Percentiles rank a stretch among this genome's conserved stretches.
Conservation (phyloP, 805 yeast species). For the Candida quercuum region DNA sequence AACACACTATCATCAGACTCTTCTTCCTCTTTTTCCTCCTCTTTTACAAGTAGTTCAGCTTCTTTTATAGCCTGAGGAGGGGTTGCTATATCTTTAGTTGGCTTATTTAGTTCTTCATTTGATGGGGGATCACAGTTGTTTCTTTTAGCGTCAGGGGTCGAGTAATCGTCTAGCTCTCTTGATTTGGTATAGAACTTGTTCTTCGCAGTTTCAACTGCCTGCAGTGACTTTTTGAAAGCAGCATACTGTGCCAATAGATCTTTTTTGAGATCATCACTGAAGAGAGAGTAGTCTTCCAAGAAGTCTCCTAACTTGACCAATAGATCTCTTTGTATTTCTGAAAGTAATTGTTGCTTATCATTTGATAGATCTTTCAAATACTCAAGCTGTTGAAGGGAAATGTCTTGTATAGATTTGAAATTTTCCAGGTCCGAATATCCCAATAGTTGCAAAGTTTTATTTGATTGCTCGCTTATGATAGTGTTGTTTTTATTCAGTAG, state of each 20-base stretch:
- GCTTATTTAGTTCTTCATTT: neutral
- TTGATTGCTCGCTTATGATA: neutral
- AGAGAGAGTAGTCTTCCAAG: conserved; percentile 17
- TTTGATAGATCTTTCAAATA: neutral
- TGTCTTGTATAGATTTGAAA: neutral
- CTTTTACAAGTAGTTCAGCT: neutral
- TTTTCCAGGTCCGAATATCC: neutral
- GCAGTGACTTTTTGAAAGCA: conserved; percentile 8
- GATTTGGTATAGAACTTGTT: conserved; percentile 11
- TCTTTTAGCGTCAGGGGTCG: neutral
- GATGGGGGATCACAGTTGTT: no score
- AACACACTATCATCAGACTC: conserved; percentile 16
- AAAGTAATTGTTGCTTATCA: conserved; percentile 3
- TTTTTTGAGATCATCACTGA: conserved; percentile 7
- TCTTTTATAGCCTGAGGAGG: neutral
- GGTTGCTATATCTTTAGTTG: neutral
- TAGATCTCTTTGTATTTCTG: conserved; percentile 13
- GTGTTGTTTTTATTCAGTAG: conserved; percentile 3
- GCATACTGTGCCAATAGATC: conserved; percentile 7
- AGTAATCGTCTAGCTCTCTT: conserved; percentile 12
- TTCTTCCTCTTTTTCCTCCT: conserved; percentile 5
- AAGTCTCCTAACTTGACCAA: conserved; percentile 15
- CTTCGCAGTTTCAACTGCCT: conserved; percentile 6
- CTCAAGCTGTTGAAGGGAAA: neutral
- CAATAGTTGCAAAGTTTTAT: neutral